These are phyloP conservation scores for Metarhizium brunneum DNA, from an alignment of 2,329 filamentous ascomycete species.

Conservation along the genomic window DNA sequence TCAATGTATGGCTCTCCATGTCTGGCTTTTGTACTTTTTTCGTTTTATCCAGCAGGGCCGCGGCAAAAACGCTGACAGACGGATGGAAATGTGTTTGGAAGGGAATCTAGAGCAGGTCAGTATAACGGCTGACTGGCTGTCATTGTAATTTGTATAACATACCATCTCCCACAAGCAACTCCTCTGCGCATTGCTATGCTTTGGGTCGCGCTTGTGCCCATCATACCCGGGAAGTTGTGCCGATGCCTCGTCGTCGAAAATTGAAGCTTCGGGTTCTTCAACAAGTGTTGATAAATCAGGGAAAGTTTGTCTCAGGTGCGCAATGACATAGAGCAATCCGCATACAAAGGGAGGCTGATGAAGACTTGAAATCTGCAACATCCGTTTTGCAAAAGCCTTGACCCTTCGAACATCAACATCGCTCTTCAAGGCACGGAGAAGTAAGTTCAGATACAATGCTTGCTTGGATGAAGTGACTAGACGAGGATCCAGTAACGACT, in stretches of 20 bases:
- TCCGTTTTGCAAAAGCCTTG: conserved; percentile 90
- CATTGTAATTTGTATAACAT: conserved; percentile 20
- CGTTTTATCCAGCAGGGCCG: conserved; percentile 58
- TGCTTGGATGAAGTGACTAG: conserved; percentile 89
- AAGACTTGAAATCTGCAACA: conserved; percentile 77
- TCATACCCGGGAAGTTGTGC: conserved; percentile 53
- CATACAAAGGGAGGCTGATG: conserved; percentile 92
- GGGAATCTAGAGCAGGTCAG: conserved; percentile 19
- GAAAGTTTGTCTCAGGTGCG: conserved; percentile 71
- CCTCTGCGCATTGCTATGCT: conserved; percentile 84
- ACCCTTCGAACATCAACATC: conserved; percentile 87
- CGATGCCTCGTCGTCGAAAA: conserved; percentile 54
- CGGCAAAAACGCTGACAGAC: conserved; percentile 77
- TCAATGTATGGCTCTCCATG: conserved; percentile 78
- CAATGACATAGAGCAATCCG: conserved; percentile 82
- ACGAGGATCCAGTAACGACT: conserved; percentile 85
- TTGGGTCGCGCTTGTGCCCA: conserved; percentile 81
- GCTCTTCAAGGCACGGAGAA: conserved; percentile 80
- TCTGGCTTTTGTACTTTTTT: conserved; percentile 81
- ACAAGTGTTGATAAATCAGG: conserved; percentile 71
- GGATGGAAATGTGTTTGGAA: conserved; percentile 72
- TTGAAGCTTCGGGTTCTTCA: conserved; percentile 66
- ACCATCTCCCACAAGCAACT: conserved; percentile 91
- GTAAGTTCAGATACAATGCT: conserved; percentile 83
- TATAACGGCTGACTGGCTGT: background rate